These are phyloP conservation scores for Kwoniella sp. DNA, from an alignment of 768 basidiomycete genomes.

Conservation along the genomic window DNA sequence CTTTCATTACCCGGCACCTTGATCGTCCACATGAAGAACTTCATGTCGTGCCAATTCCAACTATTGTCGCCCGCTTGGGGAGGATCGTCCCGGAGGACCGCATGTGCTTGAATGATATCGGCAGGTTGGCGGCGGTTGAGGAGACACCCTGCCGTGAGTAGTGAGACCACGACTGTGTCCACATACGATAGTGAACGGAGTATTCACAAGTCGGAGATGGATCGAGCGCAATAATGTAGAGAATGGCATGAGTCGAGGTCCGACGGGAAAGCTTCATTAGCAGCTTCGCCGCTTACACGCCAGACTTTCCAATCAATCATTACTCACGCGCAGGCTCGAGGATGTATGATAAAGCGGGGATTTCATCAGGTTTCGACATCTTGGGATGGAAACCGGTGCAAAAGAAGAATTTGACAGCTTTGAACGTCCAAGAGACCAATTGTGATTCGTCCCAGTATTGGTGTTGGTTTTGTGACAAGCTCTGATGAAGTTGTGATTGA, in stretches of 20 bases:
- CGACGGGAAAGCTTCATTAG: background rate
- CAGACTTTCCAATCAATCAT: background rate
- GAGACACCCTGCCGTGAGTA: slow-evolving; percentile 41
- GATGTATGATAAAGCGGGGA: slow-evolving; percentile 43
- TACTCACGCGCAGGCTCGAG: slow-evolving; percentile 48
- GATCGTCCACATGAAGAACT: slow-evolving; percentile 30
- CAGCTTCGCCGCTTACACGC: background rate
- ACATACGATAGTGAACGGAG: too few species aligned
- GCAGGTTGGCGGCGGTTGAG: slow-evolving; percentile 36
- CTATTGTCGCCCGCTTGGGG: slow-evolving; percentile 3
- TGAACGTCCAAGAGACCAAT: too few species aligned
- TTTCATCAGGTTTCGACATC: slow-evolving; percentile 48
- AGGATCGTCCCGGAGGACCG: slow-evolving; percentile 1
- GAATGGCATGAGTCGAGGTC: background rate
- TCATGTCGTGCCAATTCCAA: slow-evolving; percentile 29
- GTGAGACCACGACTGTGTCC: slow-evolving; percentile 36
- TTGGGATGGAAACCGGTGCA: slow-evolving; percentile 9
- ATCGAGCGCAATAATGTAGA: too few species aligned
- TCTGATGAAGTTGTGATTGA: too few species aligned
- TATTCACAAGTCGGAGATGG: background rate
- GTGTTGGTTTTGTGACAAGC: too few species aligned
- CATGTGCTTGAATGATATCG: slow-evolving; percentile 36
- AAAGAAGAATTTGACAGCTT: too few species aligned
- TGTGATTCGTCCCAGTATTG: too few species aligned
- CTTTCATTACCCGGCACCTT: slow-evolving; percentile 37